Percentiles rank a stretch among this genome's conserved stretches.
Evolutionary conservation across 2,329 filamentous ascomycete genomes (phyloP).

Genomic region (Cylindrodendrum hubeiense): DNA sequence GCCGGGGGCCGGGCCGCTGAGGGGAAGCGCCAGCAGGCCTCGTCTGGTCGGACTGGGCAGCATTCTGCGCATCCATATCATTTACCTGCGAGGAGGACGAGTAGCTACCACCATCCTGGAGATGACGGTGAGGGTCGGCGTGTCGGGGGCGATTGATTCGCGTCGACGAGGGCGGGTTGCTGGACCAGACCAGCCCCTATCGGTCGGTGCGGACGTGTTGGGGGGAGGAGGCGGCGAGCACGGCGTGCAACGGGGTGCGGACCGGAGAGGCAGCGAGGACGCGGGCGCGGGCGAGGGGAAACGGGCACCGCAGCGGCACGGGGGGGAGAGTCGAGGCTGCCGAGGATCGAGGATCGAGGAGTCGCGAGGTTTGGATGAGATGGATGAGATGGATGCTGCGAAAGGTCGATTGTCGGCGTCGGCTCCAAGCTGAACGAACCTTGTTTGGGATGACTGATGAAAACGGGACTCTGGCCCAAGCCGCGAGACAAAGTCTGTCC

Average conservation of each 20-base stretch:
- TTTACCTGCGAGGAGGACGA: slow-evolving; percentile 65
- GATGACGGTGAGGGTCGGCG: slow-evolving; percentile 39
- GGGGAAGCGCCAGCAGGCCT: slow-evolving; percentile 68
- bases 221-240: slow-evolving; percentile 16
- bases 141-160: slow-evolving; percentile 44
- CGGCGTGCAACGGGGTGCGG: slow-evolving; percentile 29
- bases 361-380: slow-evolving; percentile 30
- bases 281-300: slow-evolving; percentile 28
- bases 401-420: slow-evolving; percentile 17
- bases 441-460: slow-evolving; percentile 39
- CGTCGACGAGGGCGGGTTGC: slow-evolving; percentile 31
- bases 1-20: slow-evolving; percentile 53
- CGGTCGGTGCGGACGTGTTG: slow-evolving; percentile 22
- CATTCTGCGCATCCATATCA: slow-evolving; percentile 79
- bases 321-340: slow-evolving; percentile 6
- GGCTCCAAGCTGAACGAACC: slow-evolving; percentile 37
- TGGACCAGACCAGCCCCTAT: slow-evolving; percentile 30
- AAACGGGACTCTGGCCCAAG: slow-evolving; percentile 38
- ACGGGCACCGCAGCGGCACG: slow-evolving; percentile 8
- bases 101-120: slow-evolving; percentile 72
- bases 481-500: slow-evolving; percentile 39
- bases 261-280: slow-evolving; percentile 21
- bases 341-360: slow-evolving; percentile 26
- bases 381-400: slow-evolving; percentile 30
- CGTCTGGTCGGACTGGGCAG: slow-evolving; percentile 71